Percentiles rank a stretch among this genome's conserved stretches.
Evolutionary conservation across 2,329 filamentous ascomycete species (phyloP).

Genomic region (Lasiodiplodia sp.): DNA sequence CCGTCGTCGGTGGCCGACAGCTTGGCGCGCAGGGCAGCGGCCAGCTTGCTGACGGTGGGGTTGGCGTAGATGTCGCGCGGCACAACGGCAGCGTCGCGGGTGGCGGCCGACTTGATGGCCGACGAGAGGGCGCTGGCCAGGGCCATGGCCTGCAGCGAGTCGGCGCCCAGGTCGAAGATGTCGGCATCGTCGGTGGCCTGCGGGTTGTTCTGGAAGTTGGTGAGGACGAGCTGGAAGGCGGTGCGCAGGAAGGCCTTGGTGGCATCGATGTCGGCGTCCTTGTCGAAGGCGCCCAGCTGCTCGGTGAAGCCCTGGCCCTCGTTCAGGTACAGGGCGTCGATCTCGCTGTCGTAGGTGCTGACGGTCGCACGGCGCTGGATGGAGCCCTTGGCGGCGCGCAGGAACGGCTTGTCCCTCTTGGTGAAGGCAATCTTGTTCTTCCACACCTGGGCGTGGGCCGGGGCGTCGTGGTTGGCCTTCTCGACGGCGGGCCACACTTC

Average conservation of each 20-base stretch:
- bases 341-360: conserved; percentile 53
- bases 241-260: conserved; percentile 33
- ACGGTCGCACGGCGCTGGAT: conserved; percentile 53
- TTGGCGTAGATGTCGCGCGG: conserved; percentile 43
- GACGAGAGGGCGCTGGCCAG: conserved; percentile 35
- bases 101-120: conserved; percentile 31
- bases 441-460: conserved; percentile 53
- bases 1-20: conserved; percentile 29
- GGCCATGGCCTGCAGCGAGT: conserved; percentile 44
- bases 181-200: conserved; percentile 38
- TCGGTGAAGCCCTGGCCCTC: conserved; percentile 26
- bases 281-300: conserved; percentile 21
- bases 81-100: conserved; percentile 34
- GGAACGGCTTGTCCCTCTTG: conserved; percentile 52
- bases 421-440: conserved; percentile 53
- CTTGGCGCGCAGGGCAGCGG: conserved; percentile 31
- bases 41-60: conserved; percentile 40
- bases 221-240: conserved; percentile 31
- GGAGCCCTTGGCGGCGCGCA: conserved; percentile 56
- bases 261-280: conserved; percentile 21
- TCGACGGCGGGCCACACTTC: conserved; percentile 56
- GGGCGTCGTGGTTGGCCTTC: conserved; percentile 50
- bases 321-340: conserved; percentile 53
- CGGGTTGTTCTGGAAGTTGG: conserved; percentile 15
- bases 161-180: conserved; percentile 43